phyloP scores from a whole-genome alignment of 371 early-diverging fungal species.

The Mucor piriformis region DNA sequence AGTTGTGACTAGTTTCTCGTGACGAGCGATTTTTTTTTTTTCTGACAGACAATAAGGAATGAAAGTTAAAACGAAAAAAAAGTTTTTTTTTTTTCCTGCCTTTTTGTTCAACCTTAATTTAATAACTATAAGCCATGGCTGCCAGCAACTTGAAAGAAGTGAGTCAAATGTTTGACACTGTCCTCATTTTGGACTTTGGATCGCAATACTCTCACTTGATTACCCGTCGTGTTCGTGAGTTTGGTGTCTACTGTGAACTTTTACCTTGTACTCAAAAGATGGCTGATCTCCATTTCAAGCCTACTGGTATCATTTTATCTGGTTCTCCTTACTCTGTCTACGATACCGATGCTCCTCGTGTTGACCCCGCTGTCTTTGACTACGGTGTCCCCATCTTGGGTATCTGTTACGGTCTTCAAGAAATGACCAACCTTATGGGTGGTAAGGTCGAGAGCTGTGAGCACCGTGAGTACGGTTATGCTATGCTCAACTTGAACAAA shows the following conservation, averaged over 20 bases:
- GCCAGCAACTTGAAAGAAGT: slow-evolving; percentile 17
- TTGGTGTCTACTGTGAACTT: slow-evolving; percentile 97
- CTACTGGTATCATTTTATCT: slow-evolving; percentile 94
- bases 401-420: slow-evolving; percentile 98
- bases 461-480: slow-evolving; percentile 96
- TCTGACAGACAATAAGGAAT: too few relatives aligned
- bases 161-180: slow-evolving; percentile 87
- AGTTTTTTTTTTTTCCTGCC: neutral
- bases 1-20: neutral
- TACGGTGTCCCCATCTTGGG: slow-evolving; percentile 93
- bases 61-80: too few relatives aligned
- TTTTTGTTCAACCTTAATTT: neutral
- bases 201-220: slow-evolving; percentile 98
- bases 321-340: slow-evolving; percentile 97
- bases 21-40: neutral
- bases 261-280: slow-evolving; percentile 95
- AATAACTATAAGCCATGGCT: neutral
- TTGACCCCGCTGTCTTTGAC: slow-evolving; percentile 88
- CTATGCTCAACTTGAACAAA: slow-evolving; percentile 68
- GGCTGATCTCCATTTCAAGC: slow-evolving; percentile 90
- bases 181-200: slow-evolving; percentile 98
- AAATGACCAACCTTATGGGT: slow-evolving; percentile 87
- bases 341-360: slow-evolving; percentile 92
- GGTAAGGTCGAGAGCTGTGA: slow-evolving; percentile 87
- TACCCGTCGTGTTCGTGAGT: slow-evolving; percentile 93